phyloP scores from a whole-genome alignment of 768 basidiomycete genomes.

The Leccinum aurantiacum region DNA sequence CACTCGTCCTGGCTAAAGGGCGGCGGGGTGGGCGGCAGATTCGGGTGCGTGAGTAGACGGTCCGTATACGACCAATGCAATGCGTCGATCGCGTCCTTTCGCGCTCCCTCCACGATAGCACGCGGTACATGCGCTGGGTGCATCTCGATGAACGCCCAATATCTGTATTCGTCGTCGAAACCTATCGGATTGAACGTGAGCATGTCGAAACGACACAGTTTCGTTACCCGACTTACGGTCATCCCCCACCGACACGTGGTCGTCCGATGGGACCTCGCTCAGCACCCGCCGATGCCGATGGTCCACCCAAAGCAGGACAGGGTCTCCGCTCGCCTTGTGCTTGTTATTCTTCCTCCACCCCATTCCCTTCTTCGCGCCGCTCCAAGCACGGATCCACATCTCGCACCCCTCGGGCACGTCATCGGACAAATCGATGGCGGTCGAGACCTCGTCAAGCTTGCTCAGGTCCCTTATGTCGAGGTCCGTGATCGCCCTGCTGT shows the following conservation, averaged over 20 bases:
- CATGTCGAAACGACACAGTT: neutral
- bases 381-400: slow-evolving; percentile 59
- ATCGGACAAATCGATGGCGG: slow-evolving; percentile 27
- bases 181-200: slow-evolving; percentile 39
- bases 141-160: slow-evolving; percentile 78
- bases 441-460: slow-evolving; percentile 45
- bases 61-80: slow-evolving; percentile 84
- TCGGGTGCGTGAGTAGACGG: slow-evolving; percentile 62
- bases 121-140: slow-evolving; percentile 68
- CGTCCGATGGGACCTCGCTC: slow-evolving; percentile 42
- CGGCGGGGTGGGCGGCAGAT: slow-evolving; percentile 44
- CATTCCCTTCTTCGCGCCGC: slow-evolving; percentile 24
- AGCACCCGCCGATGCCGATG: slow-evolving; percentile 57
- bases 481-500: slow-evolving; percentile 65
- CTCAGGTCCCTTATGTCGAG: slow-evolving; percentile 57
- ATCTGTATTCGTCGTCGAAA: slow-evolving; percentile 73
- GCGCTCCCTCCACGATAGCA: slow-evolving; percentile 54
- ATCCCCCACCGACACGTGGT: slow-evolving; percentile 31
- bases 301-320: slow-evolving; percentile 61
- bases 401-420: slow-evolving; percentile 48
- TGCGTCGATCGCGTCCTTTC: slow-evolving; percentile 68
- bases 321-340: slow-evolving; percentile 32
- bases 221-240: slow-evolving; percentile 37
- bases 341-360: slow-evolving; percentile 32
- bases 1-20: slow-evolving; percentile 80